A percentile compares a stretch with the other conserved stretches of the same genome.
These are phyloP conservation scores for Barnettozyma sucrosica DNA, from an alignment of 805 yeast species.

Conservation along the genomic window DNA sequence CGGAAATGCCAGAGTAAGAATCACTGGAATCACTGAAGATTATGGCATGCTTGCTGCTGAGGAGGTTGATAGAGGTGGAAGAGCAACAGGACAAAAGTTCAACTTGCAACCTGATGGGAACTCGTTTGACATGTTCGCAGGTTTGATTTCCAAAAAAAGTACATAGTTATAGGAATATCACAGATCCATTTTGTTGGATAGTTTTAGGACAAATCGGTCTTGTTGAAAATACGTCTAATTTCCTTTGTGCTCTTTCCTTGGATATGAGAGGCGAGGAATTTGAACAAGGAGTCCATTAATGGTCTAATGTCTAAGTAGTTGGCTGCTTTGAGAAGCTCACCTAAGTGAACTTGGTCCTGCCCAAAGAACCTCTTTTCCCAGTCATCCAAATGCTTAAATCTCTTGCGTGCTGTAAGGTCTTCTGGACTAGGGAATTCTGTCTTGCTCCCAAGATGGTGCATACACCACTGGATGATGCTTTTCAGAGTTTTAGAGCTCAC, in stretches of 20 bases:
- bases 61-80: conserved; percentile 45
- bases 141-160: conserved; percentile 61
- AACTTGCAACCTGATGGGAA: conserved; percentile 96
- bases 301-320: background rate
- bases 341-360: background rate
- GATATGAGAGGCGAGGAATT: background rate
- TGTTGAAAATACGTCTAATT: background rate
- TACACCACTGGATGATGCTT: background rate
- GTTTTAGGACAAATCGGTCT: background rate
- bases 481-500: background rate
- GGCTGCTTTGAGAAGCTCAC: background rate
- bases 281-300: background rate
- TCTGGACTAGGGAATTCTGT: background rate
- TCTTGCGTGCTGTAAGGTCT: background rate
- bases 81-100: conserved; percentile 47
- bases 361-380: background rate
- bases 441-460: background rate
- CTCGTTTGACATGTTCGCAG: conserved; percentile 91
- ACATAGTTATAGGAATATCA: background rate
- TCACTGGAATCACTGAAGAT: conserved; percentile 77
- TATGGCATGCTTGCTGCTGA: conserved; percentile 79
- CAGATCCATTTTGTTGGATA: too few species aligned
- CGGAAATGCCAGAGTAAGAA: conserved; percentile 48
- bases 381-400: background rate
- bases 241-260: background rate